Evolutionary conservation across 305 asterid genomes (phyloP).

Genomic region (Fraxinus sp.): DNA sequence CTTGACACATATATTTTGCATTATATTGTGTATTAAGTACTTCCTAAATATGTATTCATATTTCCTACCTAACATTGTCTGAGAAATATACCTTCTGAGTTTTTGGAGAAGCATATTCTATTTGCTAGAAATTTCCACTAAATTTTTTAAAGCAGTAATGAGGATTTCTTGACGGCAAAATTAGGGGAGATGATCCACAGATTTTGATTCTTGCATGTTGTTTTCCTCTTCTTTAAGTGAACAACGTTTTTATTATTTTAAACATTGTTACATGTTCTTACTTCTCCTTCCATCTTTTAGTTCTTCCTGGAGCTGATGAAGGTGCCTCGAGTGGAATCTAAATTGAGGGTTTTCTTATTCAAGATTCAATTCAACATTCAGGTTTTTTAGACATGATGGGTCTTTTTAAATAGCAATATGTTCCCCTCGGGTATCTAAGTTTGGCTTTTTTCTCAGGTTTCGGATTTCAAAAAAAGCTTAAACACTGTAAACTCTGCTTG

Average conservation of each 20-base stretch:
- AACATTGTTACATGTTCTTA: not conserved
- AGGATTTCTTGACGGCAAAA: not conserved
- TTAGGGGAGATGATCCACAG: not conserved
- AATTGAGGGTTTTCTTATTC: constrained; percentile 84
- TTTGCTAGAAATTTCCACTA: not conserved
- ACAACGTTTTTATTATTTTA: not conserved
- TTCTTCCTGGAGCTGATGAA: constrained; percentile 98
- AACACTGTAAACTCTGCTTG: constrained; percentile 74
- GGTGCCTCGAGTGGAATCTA: constrained; percentile 93
- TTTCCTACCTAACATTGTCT: not conserved
- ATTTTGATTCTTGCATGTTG: not conserved
- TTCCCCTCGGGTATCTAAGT: constrained; percentile 26
- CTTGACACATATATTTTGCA: not conserved
- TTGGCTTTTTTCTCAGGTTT: constrained; percentile 50
- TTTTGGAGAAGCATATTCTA: not conserved
- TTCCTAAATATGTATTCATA: not conserved
- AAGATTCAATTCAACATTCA: constrained; percentile 91
- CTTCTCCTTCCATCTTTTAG: constrained; percentile 44
- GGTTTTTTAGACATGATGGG: constrained; percentile 51
- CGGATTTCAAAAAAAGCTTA: constrained; percentile 78
- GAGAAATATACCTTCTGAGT: not conserved
- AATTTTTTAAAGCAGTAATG: not conserved
- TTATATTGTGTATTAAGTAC: not conserved
- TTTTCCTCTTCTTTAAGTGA: not conserved
- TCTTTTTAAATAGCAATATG: constrained; percentile 18